Evolutionary conservation across 495 filamentous ascomycete genomes (phyloP), one percentile per base, ranked within the genome.

Genomic region (Pyrenula aspistea): DNA sequence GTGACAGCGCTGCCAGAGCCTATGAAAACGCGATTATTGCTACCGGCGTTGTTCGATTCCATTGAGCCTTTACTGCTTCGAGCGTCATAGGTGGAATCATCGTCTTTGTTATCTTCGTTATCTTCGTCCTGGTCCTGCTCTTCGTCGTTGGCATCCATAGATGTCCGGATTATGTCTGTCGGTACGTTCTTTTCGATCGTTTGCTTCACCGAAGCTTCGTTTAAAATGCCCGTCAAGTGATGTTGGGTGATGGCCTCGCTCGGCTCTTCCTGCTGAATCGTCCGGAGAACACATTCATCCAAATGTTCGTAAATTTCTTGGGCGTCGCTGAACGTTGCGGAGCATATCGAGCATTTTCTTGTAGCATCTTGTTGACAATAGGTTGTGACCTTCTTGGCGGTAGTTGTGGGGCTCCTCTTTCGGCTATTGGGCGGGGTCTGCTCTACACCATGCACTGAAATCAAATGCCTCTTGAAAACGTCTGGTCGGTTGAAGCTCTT

Each of bases 231-330:
- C 12, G 77, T 81, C 24, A 97, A 79, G 19, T 86, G 81, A 67
- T 84, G 76, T 59, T 96, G 89, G 72, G 97, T 97, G 78, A 95
- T 93, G 42, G 87, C 88, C 73, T 96, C 94, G 56, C 88, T 88
- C 3, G 94, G 94, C 65, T 97, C 93, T 67, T 94, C 89, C 71
- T 96, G 91, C 67, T 97, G 94, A 42, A 99, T 94, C 55, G 96
- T 91, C 63, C 90, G 88, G 56, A 96, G 80, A 55, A 99, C 94
- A 70, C 93, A 99, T 77, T 99, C 94, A 67, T 99, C 93, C 62
- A 99, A 72, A 80, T 99, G 93, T 77, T 99, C 93, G 69, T 97
- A 97, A 71, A 97, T 96, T 68, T 97, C 91, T 65, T 99, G 93
- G 20, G 93, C 91, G 63, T 87, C 96, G 70, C 79, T 83, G 73